Evolutionary conservation across 768 basidiomycete species (phyloP).

Genomic region (Panus rudis): DNA sequence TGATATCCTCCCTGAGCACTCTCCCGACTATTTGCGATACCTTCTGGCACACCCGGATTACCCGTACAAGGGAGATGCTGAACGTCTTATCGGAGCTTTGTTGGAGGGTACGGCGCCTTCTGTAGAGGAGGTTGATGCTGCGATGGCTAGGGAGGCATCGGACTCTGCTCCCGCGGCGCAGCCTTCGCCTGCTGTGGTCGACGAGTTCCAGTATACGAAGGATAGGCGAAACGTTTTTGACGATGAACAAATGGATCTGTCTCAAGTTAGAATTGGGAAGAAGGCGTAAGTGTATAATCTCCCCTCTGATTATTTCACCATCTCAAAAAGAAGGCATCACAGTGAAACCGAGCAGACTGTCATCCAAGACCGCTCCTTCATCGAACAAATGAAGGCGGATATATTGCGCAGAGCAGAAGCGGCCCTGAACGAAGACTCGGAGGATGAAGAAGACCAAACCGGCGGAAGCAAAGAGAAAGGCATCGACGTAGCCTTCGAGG

Average conservation of each 20-base stretch:
- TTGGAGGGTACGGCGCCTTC: constrained; percentile 64
- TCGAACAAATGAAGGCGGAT: constrained; percentile 76
- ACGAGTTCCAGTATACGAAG: constrained; percentile 24
- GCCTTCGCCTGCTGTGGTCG: not conserved
- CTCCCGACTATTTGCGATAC: constrained; percentile 48
- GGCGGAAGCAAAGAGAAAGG: constrained; percentile 17
- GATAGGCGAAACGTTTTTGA: constrained; percentile 73
- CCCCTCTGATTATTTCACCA: not conserved
- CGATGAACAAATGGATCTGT: constrained; percentile 59
- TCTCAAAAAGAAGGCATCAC: too few species aligned
- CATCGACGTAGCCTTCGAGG: constrained; percentile 39
- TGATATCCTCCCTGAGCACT: constrained; percentile 65
- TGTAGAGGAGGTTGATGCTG: constrained; percentile 21
- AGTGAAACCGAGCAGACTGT: constrained; percentile 41
- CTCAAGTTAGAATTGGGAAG: constrained; percentile 56
- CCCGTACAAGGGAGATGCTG: constrained; percentile 47
- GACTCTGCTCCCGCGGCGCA: not conserved
- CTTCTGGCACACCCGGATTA: constrained; percentile 43
- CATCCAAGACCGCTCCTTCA: constrained; percentile 49
- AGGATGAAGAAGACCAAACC: constrained; percentile 22
- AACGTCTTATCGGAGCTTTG: constrained; percentile 63
- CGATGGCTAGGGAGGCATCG: constrained; percentile 14
- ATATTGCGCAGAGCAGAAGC: constrained; percentile 73
- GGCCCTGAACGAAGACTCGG: constrained; percentile 57
- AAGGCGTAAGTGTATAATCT: constrained; percentile 38